Evolutionary conservation across 441 rosid species (phyloP).

Genomic region (Populus hybrid): DNA sequence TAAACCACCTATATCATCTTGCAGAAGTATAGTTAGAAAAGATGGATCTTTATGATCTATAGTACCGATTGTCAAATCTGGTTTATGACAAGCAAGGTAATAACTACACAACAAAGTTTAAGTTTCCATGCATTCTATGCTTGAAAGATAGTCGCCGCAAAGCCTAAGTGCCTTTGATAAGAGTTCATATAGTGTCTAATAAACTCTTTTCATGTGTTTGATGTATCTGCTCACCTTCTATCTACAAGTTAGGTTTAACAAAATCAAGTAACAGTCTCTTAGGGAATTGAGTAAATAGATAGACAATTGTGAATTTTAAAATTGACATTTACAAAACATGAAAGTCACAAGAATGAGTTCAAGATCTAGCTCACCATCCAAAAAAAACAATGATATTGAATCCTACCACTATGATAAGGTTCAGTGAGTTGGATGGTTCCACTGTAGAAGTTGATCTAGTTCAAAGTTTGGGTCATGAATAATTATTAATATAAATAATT

Average conservation of each 20-base stretch:
- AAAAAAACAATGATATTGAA: constrained; percentile 33
- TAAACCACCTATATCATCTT: constrained; percentile 46
- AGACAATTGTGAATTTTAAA: no score
- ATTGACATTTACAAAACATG: constrained; percentile 27
- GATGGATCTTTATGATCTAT: constrained; percentile 48
- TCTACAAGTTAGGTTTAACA: constrained; percentile 7
- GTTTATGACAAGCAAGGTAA: constrained; percentile 54
- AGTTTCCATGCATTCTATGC: constrained; percentile 48
- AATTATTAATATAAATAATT: no score
- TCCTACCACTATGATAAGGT: constrained; percentile 48
- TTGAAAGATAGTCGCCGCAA: constrained; percentile 28
- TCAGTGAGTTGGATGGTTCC: constrained; percentile 33
- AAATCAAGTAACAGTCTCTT: not conserved
- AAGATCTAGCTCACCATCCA: constrained; percentile 37
- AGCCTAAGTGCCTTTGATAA: constrained; percentile 50
- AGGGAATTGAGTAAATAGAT: no score
- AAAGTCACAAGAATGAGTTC: constrained; percentile 32
- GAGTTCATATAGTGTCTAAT: constrained; percentile 27
- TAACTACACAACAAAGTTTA: constrained; percentile 42
- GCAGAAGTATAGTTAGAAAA: constrained; percentile 46
- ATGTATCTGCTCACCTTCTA: constrained; percentile 39
- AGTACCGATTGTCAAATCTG: no score
- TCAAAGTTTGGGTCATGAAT: rapidly evolving
- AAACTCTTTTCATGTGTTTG: constrained; percentile 27
- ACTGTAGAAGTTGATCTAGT: constrained; percentile 28